These are phyloP conservation scores for Tuber brumale DNA, from an alignment of 495 filamentous ascomycete species.

Conservation along the genomic window DNA sequence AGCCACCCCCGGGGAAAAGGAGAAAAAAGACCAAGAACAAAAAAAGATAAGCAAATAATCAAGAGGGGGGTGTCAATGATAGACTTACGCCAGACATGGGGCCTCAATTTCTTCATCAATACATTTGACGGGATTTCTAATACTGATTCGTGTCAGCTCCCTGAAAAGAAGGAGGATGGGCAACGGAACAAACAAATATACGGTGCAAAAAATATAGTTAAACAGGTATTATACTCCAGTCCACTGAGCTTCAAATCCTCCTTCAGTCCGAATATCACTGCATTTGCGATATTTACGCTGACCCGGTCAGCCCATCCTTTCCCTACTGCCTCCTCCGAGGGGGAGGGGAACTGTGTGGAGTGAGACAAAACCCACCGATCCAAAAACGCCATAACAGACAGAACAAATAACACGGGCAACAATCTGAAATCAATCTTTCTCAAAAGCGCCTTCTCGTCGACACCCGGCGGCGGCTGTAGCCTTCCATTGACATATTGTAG, in stretches of 20 bases:
- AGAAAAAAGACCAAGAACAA: background rate
- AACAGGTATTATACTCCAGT: conserved; percentile 66
- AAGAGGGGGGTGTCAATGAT: background rate
- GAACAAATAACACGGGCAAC: conserved; percentile 70
- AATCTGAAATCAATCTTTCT: conserved; percentile 72
- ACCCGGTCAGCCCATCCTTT: conserved; percentile 12
- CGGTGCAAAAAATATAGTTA: conserved; percentile 88
- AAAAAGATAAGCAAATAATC: background rate
- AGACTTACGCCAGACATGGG: conserved; percentile 64
- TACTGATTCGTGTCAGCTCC: conserved; percentile 18
- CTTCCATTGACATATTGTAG: background rate
- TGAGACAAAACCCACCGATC: conserved; percentile 54
- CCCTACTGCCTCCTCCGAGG: background rate
- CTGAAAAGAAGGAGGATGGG: background rate
- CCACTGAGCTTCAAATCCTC: conserved; percentile 56
- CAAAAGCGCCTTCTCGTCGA: conserved; percentile 66
- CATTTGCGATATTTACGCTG: conserved; percentile 47
- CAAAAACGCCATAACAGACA: conserved; percentile 83
- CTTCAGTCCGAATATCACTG: conserved; percentile 56
- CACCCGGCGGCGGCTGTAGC: conserved; percentile 45
- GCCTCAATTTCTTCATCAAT: conserved; percentile 70
- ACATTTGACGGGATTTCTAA: conserved; percentile 77
- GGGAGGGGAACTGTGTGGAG: background rate
- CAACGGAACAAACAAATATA: conserved; percentile 65
- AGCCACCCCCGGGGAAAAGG: background rate